These are phyloP conservation scores for Cryptococcus floricola DNA, from an alignment of 1,284 basidiomycete species.

Conservation along the genomic window DNA sequence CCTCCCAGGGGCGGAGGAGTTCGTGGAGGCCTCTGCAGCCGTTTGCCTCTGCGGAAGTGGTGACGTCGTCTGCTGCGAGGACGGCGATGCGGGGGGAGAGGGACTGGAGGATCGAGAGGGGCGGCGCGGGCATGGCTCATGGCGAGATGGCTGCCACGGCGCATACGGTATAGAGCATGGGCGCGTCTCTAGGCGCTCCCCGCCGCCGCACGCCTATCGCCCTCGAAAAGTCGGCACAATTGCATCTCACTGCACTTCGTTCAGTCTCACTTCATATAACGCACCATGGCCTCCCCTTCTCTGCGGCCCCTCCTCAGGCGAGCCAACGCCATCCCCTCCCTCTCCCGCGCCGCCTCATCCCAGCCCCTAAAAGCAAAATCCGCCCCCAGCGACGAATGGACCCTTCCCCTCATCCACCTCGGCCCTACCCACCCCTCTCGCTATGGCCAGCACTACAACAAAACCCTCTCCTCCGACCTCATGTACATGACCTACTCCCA, in stretches of 20 bases:
- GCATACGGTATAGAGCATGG: too few species aligned
- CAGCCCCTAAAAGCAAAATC: constrained; percentile 3
- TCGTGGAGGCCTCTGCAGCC: constrained; percentile 47
- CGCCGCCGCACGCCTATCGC: not conserved
- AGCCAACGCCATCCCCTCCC: constrained; percentile 7
- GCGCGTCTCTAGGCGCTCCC: not conserved
- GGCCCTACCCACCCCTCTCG: constrained; percentile 67
- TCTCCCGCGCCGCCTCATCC: constrained; percentile 10
- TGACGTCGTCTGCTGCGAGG: constrained; percentile 46
- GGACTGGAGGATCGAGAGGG: constrained; percentile 44
- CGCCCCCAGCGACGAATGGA: constrained; percentile 11
- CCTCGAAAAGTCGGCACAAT: not conserved
- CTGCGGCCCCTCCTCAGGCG: constrained; percentile 3
- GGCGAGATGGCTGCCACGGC: too few species aligned
- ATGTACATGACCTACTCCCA: constrained; percentile 96
- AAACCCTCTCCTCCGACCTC: constrained; percentile 76
- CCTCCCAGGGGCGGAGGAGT: constrained; percentile 49
- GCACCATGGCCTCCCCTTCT: constrained; percentile 8
- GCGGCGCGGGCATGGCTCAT: constrained; percentile 46
- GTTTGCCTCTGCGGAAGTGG: constrained; percentile 43
- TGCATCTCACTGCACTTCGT: not conserved
- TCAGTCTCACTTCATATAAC: too few species aligned
- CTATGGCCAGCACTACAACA: constrained; percentile 77
- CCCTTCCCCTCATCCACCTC: constrained; percentile 44
- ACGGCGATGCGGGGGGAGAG: constrained; percentile 48